Percentiles rank a stretch among this genome's conserved stretches.
Evolutionary conservation across 805 yeast species (phyloP).

Genomic region (Metschnikowia lunata): DNA sequence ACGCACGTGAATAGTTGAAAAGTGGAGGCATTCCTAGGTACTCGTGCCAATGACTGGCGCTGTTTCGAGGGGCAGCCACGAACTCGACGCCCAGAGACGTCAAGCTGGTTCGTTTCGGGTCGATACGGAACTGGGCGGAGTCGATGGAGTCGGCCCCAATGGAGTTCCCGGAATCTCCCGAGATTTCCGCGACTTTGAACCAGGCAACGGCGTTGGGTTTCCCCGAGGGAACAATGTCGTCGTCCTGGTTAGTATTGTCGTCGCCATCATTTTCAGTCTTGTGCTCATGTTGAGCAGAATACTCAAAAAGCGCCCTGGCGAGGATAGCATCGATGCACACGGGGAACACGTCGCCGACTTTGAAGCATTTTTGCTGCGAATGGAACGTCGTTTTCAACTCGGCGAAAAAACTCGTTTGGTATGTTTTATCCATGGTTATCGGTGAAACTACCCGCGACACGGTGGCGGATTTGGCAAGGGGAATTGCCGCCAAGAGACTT

Average conservation of each 20-base stretch:
- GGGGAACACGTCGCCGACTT: constrained; percentile 67
- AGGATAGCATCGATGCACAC: constrained; percentile 68
- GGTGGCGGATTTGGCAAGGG: constrained; percentile 60
- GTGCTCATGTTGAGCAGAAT: constrained; percentile 11
- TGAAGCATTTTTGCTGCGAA: constrained; percentile 51
- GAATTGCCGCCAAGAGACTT: constrained; percentile 25
- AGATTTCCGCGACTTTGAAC: constrained; percentile 65
- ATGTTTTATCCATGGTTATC: constrained; percentile 56
- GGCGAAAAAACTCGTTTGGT: constrained; percentile 56
- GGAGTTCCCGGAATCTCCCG: constrained; percentile 23
- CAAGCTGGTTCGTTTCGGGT: constrained; percentile 64
- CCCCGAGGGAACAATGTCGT: constrained; percentile 50
- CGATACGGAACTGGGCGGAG: constrained; percentile 44
- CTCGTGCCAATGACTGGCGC: constrained; percentile 39
- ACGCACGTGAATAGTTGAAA: constrained; percentile 31
- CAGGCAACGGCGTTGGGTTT: constrained; percentile 74
- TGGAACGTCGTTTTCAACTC: constrained; percentile 64
- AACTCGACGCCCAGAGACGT: constrained; percentile 60
- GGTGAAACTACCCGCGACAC: constrained; percentile 69
- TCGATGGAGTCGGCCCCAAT: too few relatives aligned
- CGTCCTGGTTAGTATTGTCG: constrained; percentile 8
- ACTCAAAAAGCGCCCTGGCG: constrained; percentile 49
- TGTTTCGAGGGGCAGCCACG: constrained; percentile 32
- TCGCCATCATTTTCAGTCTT: constrained; percentile 15
- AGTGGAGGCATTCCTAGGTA: constrained; percentile 43